phyloP scores from a whole-genome alignment of 306 rosid genomes.

The Lathyrus sativus region DNA sequence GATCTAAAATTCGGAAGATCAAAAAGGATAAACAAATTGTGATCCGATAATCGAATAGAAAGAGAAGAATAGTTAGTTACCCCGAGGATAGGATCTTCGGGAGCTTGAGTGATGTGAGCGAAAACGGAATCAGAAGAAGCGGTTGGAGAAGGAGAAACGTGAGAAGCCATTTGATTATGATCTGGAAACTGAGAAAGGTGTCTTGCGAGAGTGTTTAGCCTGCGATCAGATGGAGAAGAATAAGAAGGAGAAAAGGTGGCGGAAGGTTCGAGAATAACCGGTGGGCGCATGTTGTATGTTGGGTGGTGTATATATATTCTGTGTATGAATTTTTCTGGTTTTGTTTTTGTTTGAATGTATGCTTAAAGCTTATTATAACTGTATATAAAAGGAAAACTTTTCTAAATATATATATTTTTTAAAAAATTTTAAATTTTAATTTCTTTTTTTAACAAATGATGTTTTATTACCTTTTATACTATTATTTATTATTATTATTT shows the following conservation, averaged over 20 bases:
- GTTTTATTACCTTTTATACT: too few relatives aligned
- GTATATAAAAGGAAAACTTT: too few relatives aligned
- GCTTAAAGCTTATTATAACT: too few relatives aligned
- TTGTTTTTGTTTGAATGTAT: too few relatives aligned
- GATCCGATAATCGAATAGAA: background rate
- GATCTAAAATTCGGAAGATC: background rate
- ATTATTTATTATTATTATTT: too few relatives aligned
- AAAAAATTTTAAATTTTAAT: too few relatives aligned
- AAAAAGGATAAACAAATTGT: background rate
- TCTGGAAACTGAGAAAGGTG: slow-evolving; percentile 44
- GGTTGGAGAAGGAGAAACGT: slow-evolving; percentile 62
- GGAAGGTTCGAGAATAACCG: slow-evolving; percentile 40
- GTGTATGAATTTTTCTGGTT: too few relatives aligned
- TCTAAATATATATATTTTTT: too few relatives aligned
- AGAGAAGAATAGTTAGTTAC: slow-evolving; percentile 37
- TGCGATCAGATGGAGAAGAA: slow-evolving; percentile 63
- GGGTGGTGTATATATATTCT: too few relatives aligned
- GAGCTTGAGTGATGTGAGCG: slow-evolving; percentile 79
- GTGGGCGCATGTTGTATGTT: slow-evolving; percentile 70
- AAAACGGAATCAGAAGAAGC: slow-evolving; percentile 67
- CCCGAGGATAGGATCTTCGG: slow-evolving; percentile 99
- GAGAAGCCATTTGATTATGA: slow-evolving; percentile 55
- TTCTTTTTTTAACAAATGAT: too few relatives aligned
- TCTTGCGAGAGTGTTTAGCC: slow-evolving; percentile 54
- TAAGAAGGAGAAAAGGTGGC: background rate